These are phyloP conservation scores for Lasiosphaeria miniovina DNA, from an alignment of 495 filamentous ascomycete species.

Conservation along the genomic window DNA sequence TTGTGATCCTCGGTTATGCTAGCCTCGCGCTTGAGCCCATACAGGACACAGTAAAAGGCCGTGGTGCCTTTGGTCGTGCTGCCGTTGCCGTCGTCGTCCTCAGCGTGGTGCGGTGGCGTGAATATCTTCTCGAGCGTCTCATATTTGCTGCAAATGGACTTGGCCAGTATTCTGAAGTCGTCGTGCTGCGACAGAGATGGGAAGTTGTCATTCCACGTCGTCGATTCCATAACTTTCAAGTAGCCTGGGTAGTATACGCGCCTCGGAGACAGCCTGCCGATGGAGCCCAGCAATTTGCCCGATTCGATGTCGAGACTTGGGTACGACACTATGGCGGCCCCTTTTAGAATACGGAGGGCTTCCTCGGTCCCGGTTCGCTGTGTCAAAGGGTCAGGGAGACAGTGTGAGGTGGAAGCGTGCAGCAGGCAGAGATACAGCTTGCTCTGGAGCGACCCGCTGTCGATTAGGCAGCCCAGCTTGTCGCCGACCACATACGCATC, in stretches of 20 bases:
- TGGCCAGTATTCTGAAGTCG: constrained; percentile 40
- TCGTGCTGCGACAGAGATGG: constrained; percentile 51
- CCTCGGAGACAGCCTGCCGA: constrained; percentile 52
- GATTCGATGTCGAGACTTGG: constrained; percentile 39
- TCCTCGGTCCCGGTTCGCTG: constrained; percentile 61
- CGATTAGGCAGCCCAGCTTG: constrained; percentile 46
- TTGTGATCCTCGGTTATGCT: not conserved
- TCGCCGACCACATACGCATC: constrained; percentile 47
- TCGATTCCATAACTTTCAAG: constrained; percentile 26
- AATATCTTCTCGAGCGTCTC: constrained; percentile 21
- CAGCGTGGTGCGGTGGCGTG: constrained; percentile 1
- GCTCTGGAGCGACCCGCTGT: constrained; percentile 53
- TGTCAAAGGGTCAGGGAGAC: constrained; percentile 57
- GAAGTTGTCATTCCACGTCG: constrained; percentile 29
- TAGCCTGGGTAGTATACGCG: constrained; percentile 32
- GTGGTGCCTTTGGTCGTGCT: no score
- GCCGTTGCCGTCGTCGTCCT: no score
- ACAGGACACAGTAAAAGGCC: no score
- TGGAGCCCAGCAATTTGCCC: constrained; percentile 34
- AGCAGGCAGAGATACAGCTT: constrained; percentile 54
- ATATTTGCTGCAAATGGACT: constrained; percentile 43
- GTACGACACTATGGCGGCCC: constrained; percentile 52
- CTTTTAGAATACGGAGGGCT: constrained; percentile 48
- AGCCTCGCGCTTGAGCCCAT: not conserved
- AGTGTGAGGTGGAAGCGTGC: constrained; percentile 61